Evolutionary conservation across 2,329 filamentous ascomycete genomes (phyloP).

Genomic region (Cercospora nicotianae): DNA sequence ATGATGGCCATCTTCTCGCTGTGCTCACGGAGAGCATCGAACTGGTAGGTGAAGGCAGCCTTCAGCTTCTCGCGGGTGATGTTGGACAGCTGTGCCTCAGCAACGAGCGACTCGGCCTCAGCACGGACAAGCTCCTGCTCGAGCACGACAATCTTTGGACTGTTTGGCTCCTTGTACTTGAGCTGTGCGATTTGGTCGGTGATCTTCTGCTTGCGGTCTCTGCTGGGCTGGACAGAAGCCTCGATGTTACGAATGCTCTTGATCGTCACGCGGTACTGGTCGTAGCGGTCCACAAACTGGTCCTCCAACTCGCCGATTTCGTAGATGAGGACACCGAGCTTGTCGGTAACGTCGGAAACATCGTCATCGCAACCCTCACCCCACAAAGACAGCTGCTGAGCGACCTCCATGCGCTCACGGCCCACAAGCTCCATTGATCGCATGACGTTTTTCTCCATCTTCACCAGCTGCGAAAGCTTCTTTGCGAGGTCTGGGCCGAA

Average conservation of each 20-base stretch:
- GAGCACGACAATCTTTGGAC: slow-evolving; percentile 92
- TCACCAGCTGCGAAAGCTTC: slow-evolving; percentile 96
- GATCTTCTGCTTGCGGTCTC: slow-evolving; percentile 99
- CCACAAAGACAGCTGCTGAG: slow-evolving; percentile 98
- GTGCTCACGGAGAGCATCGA: slow-evolving; percentile 94
- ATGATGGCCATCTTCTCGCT: slow-evolving; percentile 98
- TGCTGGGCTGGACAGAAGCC: slow-evolving; percentile 94
- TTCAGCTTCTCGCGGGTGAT: slow-evolving; percentile 99
- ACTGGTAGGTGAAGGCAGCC: slow-evolving; percentile 96
- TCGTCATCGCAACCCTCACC: slow-evolving; percentile 94
- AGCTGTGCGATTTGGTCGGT: slow-evolving; percentile 97
- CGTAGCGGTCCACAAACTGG: slow-evolving; percentile 97
- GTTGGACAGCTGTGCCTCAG: slow-evolving; percentile 96
- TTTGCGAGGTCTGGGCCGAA: slow-evolving; percentile 88
- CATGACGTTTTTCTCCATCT: slow-evolving; percentile 99
- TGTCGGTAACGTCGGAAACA: slow-evolving; percentile 98
- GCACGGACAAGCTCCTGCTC: slow-evolving; percentile 98
- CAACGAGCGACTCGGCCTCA: slow-evolving; percentile 97
- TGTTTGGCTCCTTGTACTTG: slow-evolving; percentile 99
- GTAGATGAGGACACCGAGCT: slow-evolving; percentile 94
- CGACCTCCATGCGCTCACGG: slow-evolving; percentile 96
- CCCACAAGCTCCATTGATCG: slow-evolving; percentile 94
- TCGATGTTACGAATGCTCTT: slow-evolving; percentile 99
- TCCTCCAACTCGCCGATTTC: slow-evolving; percentile 98
- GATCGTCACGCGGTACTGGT: slow-evolving; percentile 98